Conservation (phyloP, 139 green algal genomes). For the Deuterostichococcus epilithicus region DNA sequence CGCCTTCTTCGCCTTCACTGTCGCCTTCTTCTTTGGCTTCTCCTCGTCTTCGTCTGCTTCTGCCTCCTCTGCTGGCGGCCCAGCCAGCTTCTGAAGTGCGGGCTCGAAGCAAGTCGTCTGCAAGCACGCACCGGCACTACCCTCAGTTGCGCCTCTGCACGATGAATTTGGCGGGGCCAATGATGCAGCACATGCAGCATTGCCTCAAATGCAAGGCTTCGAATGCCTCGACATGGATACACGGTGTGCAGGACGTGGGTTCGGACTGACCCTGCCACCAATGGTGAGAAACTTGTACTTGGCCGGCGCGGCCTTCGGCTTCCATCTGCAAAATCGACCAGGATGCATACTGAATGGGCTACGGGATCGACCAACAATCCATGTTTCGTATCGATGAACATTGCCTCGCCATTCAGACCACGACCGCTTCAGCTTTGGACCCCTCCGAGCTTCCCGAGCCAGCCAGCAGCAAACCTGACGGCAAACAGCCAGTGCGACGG, state of each 20-base stretch:
- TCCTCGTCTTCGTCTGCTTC: neutral
- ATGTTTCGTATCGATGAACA: no score
- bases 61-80: neutral
- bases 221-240: no score
- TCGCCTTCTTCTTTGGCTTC: slow-evolving; percentile 11
- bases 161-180: no score
- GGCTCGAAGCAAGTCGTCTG: slow-evolving; percentile 74
- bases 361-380: no score
- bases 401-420: no score
- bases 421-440: no score
- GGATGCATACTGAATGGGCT: neutral
- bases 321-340: slow-evolving; percentile 53
- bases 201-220: no score
- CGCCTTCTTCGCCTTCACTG: neutral
- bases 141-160: no score
- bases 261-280: slow-evolving; percentile 42
- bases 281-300: slow-evolving; percentile 66
- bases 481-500: slow-evolving; percentile 86
- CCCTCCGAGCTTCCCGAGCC: no score
- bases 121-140: neutral
- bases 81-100: slow-evolving; percentile 58
- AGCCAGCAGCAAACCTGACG: slow-evolving; percentile 37
- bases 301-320: slow-evolving; percentile 42
- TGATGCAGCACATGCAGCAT: no score
- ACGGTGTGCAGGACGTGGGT: no score